Conservation (phyloP, 257 asterid species). For the Lycium barbarum region DNA sequence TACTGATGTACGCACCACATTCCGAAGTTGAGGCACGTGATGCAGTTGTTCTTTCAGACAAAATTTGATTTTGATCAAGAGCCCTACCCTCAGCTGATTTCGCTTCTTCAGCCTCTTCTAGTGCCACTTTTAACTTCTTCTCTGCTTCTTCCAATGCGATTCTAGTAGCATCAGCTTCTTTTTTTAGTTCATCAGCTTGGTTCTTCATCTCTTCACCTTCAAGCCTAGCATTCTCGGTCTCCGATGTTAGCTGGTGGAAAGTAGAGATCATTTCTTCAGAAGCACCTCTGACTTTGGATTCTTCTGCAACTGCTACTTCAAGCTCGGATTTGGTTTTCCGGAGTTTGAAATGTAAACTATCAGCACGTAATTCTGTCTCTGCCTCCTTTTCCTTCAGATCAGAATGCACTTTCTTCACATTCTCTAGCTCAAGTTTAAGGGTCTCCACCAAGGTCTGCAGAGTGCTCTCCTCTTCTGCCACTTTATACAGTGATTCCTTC, state of each 20-base stretch:
- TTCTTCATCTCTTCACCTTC: conserved; percentile 69
- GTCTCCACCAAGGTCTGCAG: conserved; percentile 61
- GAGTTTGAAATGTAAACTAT: conserved; percentile 77
- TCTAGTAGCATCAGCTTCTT: conserved; percentile 62
- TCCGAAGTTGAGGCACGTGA: conserved; percentile 69
- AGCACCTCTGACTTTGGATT: conserved; percentile 64
- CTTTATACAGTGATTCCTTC: conserved; percentile 70
- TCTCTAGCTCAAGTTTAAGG: conserved; percentile 68
- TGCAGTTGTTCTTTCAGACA: conserved; percentile 70
- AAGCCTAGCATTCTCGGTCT: conserved; percentile 54
- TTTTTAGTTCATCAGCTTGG: conserved; percentile 64
- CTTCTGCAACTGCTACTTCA: conserved; percentile 69
- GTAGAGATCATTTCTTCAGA: conserved; percentile 73
- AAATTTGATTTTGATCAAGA: conserved; percentile 58
- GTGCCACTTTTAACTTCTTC: conserved; percentile 52
- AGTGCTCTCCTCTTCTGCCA: conserved; percentile 68
- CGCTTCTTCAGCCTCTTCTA: conserved; percentile 73
- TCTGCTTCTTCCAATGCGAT: conserved; percentile 69
- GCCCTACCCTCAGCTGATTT: conserved; percentile 71
- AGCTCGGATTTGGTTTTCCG: conserved; percentile 73
- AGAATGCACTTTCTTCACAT: conserved; percentile 58
- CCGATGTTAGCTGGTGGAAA: conserved; percentile 61
- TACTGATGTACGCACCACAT: conserved; percentile 64
- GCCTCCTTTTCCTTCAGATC: conserved; percentile 71
- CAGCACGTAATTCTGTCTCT: conserved; percentile 69